phyloP scores from a whole-genome alignment of 345 rosid species.

The Euclidium syriacum region DNA sequence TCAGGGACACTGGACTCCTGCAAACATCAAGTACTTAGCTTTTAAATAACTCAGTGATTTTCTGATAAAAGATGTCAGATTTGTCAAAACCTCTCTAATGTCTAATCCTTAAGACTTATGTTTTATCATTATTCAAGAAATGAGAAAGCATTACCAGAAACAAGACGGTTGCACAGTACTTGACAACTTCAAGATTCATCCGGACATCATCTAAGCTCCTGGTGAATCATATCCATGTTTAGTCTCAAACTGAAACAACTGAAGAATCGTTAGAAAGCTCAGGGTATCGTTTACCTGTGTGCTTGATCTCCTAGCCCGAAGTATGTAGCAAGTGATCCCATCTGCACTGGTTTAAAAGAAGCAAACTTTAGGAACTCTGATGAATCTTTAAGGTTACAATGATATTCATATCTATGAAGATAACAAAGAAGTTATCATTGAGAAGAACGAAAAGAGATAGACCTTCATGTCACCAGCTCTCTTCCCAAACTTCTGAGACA shows the following conservation, averaged over 20 bases:
- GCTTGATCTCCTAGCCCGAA: conserved; percentile 72
- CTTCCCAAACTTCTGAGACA: conserved; percentile 80
- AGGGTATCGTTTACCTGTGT: conserved; percentile 47
- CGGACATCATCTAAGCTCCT: conserved; percentile 92
- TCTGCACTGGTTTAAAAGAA: conserved; percentile 35
- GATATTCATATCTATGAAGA: background rate
- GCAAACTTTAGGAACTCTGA: background rate
- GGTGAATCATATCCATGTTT: conserved; percentile 16
- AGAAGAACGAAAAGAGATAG: background rate
- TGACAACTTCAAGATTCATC: conserved; percentile 88
- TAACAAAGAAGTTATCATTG: background rate
- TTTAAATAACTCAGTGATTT: too few species aligned
- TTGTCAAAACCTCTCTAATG: background rate
- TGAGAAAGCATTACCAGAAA: conserved; percentile 53
- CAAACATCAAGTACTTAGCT: background rate
- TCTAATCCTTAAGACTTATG: background rate
- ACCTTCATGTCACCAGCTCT: conserved; percentile 98
- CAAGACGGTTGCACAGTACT: conserved; percentile 81
- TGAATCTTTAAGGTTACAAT: background rate
- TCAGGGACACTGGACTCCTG: conserved; percentile 37
- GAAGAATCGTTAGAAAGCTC: background rate
- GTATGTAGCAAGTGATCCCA: conserved; percentile 83
- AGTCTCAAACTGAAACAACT: background rate
- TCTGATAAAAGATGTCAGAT: background rate
- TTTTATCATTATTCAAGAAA: background rate